These are phyloP conservation scores for Ramalina peruviana DNA, from an alignment of 495 filamentous ascomycete genomes.

Conservation along the genomic window DNA sequence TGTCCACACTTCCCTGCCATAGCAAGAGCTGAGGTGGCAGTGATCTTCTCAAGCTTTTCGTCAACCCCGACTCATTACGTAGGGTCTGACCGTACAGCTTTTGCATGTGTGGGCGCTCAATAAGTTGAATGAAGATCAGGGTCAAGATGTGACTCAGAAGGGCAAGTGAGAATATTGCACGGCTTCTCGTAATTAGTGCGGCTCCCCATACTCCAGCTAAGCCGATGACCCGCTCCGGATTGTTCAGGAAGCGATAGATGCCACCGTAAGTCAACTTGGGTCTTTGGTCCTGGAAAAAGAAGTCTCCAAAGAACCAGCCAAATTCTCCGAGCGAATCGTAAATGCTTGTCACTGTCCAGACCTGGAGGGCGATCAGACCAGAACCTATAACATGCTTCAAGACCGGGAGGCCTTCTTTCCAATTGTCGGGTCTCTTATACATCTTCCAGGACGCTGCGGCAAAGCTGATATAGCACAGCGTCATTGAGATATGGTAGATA, in stretches of 20 bases:
- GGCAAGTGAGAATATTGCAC: conserved; percentile 69
- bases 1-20: conserved; percentile 75
- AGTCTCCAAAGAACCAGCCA: conserved; percentile 98
- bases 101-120: conserved; percentile 97
- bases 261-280: conserved; percentile 88
- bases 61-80: conserved; percentile 76
- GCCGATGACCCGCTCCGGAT: conserved; percentile 86
- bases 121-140: conserved; percentile 78
- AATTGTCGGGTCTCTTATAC: conserved; percentile 73
- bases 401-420: conserved; percentile 69
- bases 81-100: conserved; percentile 83
- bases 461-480: conserved; percentile 78
- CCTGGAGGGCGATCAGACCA: conserved; percentile 69
- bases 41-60: conserved; percentile 74
- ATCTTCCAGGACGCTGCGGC: conserved; percentile 90
- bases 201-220: conserved; percentile 94
- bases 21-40: conserved; percentile 66
- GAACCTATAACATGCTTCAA: conserved; percentile 76
- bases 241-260: conserved; percentile 96
- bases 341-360: conserved; percentile 88
- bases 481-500: conserved; percentile 82
- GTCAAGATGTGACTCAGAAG: conserved; percentile 73
- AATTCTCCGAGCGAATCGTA: conserved; percentile 96
- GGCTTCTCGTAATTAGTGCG: conserved; percentile 80
- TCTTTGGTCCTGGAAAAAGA: conserved; percentile 82